Base-by-base conservation (phyloP, 2,329 filamentous ascomycete genomes). In the Pestalotiopsis sp. region DNA sequence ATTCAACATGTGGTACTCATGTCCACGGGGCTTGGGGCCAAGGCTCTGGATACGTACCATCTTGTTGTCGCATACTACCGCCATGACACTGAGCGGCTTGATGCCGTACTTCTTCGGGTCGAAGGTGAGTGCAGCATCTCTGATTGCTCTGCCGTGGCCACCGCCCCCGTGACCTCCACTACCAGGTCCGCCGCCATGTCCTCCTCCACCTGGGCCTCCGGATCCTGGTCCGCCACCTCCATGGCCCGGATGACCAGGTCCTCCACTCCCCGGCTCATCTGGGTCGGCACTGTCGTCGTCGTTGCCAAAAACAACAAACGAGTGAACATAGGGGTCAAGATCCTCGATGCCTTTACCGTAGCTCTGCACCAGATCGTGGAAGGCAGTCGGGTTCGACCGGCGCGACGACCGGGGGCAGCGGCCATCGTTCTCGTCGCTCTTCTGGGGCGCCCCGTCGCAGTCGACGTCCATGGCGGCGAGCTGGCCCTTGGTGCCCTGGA, bases 391-490 rank as follows among this genome's bases (percentile, higher is more conserved):
- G 69, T 83, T 81, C 1, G 71, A 73, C 35, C 81, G 82, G 13
- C 30, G 17, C 39, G 38, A 13, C 44, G 17, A 17, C 14, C 14
- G 24, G 13, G 20, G 30, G 26, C 58, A 61, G 14, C 58, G 58
- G 26, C 58, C n/a, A 14, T 61, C 58, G 14, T 40, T 14, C 26
- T 38, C 26, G 3, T 5, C 3, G 2, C 30, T n/a, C 1, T 13
- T 22, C 3, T 40, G 56, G 56, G 24, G 22, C 2, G 7, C 58
- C 11, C 60, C 60, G 20, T 63, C 20, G 70, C 87, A 89, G 76
- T 89, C 87, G 56, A 89, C 79, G 68, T 89, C 86, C 82, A 89
- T 86, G 74, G 88, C 84, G 7, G 81, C 82, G 56, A 87, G 78
- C 35, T 80, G 74, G 4, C 78, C 77, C 11, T 75, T 72, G 0